A percentile compares a stretch with the other conserved stretches of the same genome.
phyloP scores from a whole-genome alignment of 495 filamentous ascomycete species.

The Neurospora hispaniola region DNA sequence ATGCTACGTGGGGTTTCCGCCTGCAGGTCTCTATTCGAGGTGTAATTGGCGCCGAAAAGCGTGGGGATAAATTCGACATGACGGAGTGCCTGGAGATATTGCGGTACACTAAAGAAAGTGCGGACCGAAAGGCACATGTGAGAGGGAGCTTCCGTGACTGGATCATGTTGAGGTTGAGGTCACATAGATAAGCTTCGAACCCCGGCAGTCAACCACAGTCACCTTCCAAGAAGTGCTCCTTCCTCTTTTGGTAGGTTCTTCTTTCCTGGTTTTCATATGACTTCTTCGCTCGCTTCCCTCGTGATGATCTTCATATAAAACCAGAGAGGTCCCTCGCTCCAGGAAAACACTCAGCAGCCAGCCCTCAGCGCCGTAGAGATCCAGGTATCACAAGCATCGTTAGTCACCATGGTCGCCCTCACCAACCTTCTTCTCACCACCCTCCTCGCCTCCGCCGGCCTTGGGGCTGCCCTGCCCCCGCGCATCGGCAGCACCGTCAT shows the following conservation, averaged over 20 bases:
- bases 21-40: not conserved
- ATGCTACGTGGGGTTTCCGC: not conserved
- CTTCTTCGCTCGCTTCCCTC: not conserved
- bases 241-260: not conserved
- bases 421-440: slow-evolving; percentile 12
- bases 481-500: slow-evolving; percentile 18
- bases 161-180: not conserved
- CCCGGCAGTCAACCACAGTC: not conserved
- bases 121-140: not conserved
- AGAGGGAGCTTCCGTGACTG: not conserved
- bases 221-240: not conserved
- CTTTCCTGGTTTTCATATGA: not conserved
- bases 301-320: not conserved
- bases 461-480: slow-evolving; percentile 20
- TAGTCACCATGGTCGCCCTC: slow-evolving; percentile 8
- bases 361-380: not conserved
- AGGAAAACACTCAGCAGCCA: not conserved
- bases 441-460: slow-evolving; percentile 10
- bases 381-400: not conserved
- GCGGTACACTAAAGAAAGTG: too few species aligned
- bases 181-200: not conserved
- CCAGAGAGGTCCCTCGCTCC: not conserved
- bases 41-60: not conserved
- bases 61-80: not conserved
- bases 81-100: not conserved